Base-by-base conservation (phyloP, 305 asterid species). In the Rubia tinctorum region DNA sequence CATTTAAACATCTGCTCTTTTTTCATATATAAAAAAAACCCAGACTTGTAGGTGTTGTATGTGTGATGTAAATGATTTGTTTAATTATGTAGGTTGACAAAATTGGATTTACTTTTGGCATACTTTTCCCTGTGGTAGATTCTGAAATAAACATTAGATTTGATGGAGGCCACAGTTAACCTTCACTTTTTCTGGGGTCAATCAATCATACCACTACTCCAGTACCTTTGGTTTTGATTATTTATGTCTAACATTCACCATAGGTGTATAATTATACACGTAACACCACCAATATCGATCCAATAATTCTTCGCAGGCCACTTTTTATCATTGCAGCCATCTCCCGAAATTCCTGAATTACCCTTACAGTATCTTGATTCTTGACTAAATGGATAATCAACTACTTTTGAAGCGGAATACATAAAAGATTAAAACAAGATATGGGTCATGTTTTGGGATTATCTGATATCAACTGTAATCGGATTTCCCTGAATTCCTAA, bases 1-100 rank as follows among this genome's bases (percentile, higher is more conserved):
- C 34, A 30, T 1, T 30, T 30, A 30, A 30, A 30, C 1, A 30
- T 30, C 51, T 58, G n/a, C n/a, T n/a, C n/a, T n/a, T n/a, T n/a
- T n/a, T n/a, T n/a, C n/a, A n/a, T n/a, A n/a, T n/a, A n/a, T n/a
- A n/a, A n/a, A n/a, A n/a, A n/a, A n/a, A n/a, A n/a, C n/a, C n/a
- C n/a, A n/a, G n/a, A n/a, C 70, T 61, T 68, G 66, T 60, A 40
- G 71, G 68, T 60, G 39, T 64, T 11, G 25, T 51, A 43, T 75
- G 25, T 23, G 18, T 13, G 18, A 12, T n/a, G 43, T 53, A 34
- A 2, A 65, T 45, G 69, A 73, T 81, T 78, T 62, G 13, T 72
- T 78, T 75, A 69, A 67, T 47, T 40, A 75, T 39, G 58, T 68
- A 74, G 80, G 76, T 75, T 78, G 75, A 69, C 74, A 78, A 71